These are phyloP conservation scores for Capronia epimyces DNA, from an alignment of 2,329 filamentous ascomycete genomes.

Conservation along the genomic window DNA sequence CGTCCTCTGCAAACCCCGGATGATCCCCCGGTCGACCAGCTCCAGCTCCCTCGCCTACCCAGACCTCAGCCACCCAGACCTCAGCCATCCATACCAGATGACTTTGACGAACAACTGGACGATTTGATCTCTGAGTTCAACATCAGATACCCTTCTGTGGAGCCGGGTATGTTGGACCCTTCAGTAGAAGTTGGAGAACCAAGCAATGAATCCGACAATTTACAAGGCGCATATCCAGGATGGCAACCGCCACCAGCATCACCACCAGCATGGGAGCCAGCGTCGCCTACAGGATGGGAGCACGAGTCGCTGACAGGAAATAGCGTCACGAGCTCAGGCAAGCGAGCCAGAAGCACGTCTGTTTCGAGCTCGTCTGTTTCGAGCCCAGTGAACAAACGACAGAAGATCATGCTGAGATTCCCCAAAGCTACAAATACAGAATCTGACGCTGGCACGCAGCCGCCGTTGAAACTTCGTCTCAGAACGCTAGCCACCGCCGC, in stretches of 20 bases:
- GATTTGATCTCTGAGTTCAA: background rate
- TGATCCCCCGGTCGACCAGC: background rate
- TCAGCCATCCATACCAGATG: background rate
- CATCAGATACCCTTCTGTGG: background rate
- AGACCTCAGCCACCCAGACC: background rate
- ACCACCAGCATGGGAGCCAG: background rate
- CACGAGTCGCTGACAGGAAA: background rate
- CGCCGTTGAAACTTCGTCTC: background rate
- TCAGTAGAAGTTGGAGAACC: background rate
- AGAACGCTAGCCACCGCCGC: background rate
- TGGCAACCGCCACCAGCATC: background rate
- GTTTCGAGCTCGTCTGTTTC: no score
- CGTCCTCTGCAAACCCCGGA: constrained; percentile 4
- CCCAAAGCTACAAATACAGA: background rate
- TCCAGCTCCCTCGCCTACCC: background rate
- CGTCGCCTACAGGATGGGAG: background rate
- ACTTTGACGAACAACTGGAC: background rate
- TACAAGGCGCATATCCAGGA: background rate
- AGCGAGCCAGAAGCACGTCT: background rate
- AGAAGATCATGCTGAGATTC: constrained; percentile 3
- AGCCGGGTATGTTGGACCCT: background rate
- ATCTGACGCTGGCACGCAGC: no score
- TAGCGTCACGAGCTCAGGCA: background rate
- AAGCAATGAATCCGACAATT: background rate
- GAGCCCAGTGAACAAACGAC: background rate